Percentiles rank a stretch among this genome's conserved stretches.
phyloP scores from a whole-genome alignment of 352 stramenopile genomes.

The Achlya hypogyna region DNA sequence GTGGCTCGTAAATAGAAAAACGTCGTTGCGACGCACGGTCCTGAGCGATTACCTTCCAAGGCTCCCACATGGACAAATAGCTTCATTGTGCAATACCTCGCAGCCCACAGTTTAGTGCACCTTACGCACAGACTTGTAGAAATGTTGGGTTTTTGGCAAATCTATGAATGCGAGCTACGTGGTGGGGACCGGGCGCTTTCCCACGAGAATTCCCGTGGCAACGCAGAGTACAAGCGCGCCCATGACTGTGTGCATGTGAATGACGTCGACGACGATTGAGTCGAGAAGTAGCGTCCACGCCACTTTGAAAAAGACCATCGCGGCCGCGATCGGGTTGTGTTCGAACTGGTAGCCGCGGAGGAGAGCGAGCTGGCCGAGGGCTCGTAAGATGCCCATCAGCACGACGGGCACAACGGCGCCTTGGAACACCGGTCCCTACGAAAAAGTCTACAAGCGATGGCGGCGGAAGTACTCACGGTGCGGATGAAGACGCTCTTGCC shows the following conservation, averaged over 20 bases:
- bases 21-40: too few species aligned
- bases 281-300: background rate
- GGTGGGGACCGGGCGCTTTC: background rate
- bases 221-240: background rate
- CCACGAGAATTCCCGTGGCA: background rate
- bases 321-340: background rate
- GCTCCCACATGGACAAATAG: too few species aligned
- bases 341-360: background rate
- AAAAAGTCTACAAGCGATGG: background rate
- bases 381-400: background rate
- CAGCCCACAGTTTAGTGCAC: too few species aligned
- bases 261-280: background rate
- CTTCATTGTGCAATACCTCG: too few species aligned
- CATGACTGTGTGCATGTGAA: background rate
- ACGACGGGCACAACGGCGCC: background rate
- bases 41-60: too few species aligned
- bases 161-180: too few species aligned
- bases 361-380: background rate
- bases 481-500: background rate
- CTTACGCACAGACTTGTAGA: too few species aligned
- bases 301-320: background rate
- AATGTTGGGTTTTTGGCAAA: too few species aligned
- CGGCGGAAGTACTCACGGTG: background rate
- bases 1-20: too few species aligned
- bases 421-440: background rate